phyloP scores from a whole-genome alignment of 495 filamentous ascomycete genomes.

The Tuber microsphaerosporum region DNA sequence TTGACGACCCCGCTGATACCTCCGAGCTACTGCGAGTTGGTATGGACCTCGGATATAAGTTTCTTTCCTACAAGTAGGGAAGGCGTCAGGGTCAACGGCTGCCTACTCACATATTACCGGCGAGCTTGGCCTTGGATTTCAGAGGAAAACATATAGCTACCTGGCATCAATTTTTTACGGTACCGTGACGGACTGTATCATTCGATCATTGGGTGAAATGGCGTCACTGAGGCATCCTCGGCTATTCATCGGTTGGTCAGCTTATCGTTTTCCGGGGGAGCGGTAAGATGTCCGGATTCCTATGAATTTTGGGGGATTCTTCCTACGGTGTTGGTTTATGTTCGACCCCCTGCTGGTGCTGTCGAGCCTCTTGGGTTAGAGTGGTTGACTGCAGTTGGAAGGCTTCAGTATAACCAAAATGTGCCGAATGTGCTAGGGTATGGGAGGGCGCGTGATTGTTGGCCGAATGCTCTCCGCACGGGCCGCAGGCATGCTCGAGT shows the following conservation, averaged over 20 bases:
- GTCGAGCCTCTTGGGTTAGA: neutral
- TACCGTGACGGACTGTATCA: too few species aligned
- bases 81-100: too few species aligned
- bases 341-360: neutral
- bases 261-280: neutral
- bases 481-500: too few species aligned
- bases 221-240: neutral
- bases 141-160: too few species aligned
- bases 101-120: too few species aligned
- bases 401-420: neutral
- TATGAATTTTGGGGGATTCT: neutral
- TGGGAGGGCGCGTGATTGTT: neutral
- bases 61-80: neutral
- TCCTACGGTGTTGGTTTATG: neutral
- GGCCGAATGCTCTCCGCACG: neutral
- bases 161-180: too few species aligned
- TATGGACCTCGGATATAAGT: neutral
- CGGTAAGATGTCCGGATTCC: neutral
- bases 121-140: too few species aligned
- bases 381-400: neutral
- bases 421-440: neutral
- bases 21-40: neutral
- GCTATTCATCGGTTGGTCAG: neutral
- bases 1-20: neutral
- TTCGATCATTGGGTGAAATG: neutral